A percentile compares a stretch with the other conserved stretches of the same genome.
phyloP scores from a whole-genome alignment of 1,139 yeast species.

The Kurtzmaniella quercitrusa region DNA sequence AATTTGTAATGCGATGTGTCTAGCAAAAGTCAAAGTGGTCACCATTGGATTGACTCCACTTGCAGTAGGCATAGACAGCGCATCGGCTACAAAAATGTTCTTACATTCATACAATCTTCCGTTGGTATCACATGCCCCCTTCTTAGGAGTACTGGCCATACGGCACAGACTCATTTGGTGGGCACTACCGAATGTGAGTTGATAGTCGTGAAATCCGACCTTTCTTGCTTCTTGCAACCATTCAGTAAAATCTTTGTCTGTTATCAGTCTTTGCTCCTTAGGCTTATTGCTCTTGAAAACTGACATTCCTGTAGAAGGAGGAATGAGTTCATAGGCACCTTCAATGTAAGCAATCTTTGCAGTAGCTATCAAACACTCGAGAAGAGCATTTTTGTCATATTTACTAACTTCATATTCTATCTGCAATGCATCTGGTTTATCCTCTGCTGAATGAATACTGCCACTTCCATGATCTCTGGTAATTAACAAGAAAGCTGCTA shows the following conservation, averaged over 20 bases:
- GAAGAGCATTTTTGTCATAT: slow-evolving; percentile 42
- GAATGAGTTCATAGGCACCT: slow-evolving; percentile 46
- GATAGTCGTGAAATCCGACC: slow-evolving; percentile 24
- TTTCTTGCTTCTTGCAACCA: slow-evolving; percentile 37
- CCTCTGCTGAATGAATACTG: slow-evolving; percentile 29
- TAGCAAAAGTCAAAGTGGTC: slow-evolving; percentile 37
- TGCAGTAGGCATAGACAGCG: slow-evolving; percentile 55
- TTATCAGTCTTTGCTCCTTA: slow-evolving; percentile 34
- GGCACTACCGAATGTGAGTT: slow-evolving; percentile 46
- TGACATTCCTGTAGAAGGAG: slow-evolving; percentile 36
- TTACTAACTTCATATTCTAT: slow-evolving; percentile 40
- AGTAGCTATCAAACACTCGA: slow-evolving; percentile 35
- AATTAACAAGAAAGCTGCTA: slow-evolving; percentile 41
- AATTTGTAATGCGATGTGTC: slow-evolving; percentile 33
- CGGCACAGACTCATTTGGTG: slow-evolving; percentile 62
- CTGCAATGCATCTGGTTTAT: slow-evolving; percentile 31
- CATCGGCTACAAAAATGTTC: slow-evolving; percentile 54
- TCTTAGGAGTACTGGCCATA: slow-evolving; percentile 45
- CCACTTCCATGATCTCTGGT: slow-evolving; percentile 49
- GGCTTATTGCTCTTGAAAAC: slow-evolving; percentile 39
- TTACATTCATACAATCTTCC: slow-evolving; percentile 53
- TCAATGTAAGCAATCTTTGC: slow-evolving; percentile 48
- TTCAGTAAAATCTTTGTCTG: slow-evolving; percentile 42
- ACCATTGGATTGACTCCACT: slow-evolving; percentile 59
- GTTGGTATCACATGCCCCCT: slow-evolving; percentile 46